Evolutionary conservation across 495 filamentous ascomycete genomes (phyloP).

Genomic region (Bombardia bombarda): DNA sequence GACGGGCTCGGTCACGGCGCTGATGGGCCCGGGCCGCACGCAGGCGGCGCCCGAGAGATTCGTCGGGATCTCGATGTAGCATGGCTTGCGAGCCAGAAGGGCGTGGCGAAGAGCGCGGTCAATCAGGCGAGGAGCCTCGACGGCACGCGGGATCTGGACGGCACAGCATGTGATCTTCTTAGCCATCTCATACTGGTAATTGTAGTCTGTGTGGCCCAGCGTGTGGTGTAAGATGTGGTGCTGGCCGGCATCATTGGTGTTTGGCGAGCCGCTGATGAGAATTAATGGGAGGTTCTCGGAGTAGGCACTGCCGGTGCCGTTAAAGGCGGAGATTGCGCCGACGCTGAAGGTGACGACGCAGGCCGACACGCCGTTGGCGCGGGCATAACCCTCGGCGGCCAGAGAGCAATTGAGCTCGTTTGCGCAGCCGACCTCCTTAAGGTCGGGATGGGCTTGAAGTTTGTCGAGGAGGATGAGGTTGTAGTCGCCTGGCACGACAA

Average conservation of each 20-base stretch:
- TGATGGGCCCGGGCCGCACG: conserved; percentile 14
- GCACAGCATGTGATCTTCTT: conserved; percentile 62
- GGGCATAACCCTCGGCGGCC: conserved; percentile 68
- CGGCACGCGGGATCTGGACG: conserved; percentile 56
- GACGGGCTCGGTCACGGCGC: conserved; percentile 12
- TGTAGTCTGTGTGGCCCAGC: conserved; percentile 75
- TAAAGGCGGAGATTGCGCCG: conserved; percentile 63
- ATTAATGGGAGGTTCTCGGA: conserved; percentile 67
- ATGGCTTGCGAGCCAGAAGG: conserved; percentile 59
- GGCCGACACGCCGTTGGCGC: conserved; percentile 61
- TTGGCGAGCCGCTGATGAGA: conserved; percentile 65
- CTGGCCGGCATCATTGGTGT: conserved; percentile 44
- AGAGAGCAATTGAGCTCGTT: conserved; percentile 74
- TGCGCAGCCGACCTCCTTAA: conserved; percentile 58
- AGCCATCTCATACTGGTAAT: conserved; percentile 50
- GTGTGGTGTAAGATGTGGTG: conserved; percentile 77
- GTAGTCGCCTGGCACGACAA: conserved; percentile 65
- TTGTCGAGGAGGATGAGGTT: conserved; percentile 60
- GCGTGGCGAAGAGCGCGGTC: conserved; percentile 72
- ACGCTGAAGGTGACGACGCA: conserved; percentile 71
- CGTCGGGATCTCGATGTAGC: conserved; percentile 77
- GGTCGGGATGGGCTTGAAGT: conserved; percentile 48
- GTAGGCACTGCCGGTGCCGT: conserved; percentile 60
- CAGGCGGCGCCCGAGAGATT: conserved; percentile 55
- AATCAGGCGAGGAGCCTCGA: conserved; percentile 60